Evolutionary conservation across 2,329 filamentous ascomycete species (phyloP), one percentile per base, ranked within the genome.

Genomic region (Fonsecaea multimorphosa): DNA sequence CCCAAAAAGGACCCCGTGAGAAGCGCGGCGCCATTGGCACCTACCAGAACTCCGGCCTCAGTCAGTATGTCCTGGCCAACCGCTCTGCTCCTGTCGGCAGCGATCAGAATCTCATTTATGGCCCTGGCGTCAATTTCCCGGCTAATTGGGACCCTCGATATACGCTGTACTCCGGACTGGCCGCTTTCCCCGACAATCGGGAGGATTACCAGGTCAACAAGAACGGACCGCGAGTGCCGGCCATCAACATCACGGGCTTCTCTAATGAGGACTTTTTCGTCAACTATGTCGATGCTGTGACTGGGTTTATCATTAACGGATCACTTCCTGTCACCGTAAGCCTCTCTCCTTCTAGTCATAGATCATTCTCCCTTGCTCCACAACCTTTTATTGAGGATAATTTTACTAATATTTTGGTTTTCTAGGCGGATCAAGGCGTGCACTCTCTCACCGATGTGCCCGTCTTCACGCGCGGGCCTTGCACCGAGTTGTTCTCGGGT

Each of bases 101-200:
- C 70, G 81, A 84, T 1, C 85, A 86, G 58, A 80, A 83, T 65
- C 77, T 87, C 6, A 79, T 79, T 64, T 94, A 94, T 82, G 85
- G 84, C 72, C 90, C 91, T 24, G 89, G 89, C 58, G 83, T 86
- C 71, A 86, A 91, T 80, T 96, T 95, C 83, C 92, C 92, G 22
- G 83, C 86, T 68, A 92, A 92, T 81, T 95, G 92, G 91, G 89
- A 92, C 75, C 92, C 92, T 14, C 86, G 92, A 34, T 95, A 94
- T 79, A 90, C 90, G 64, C 86, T 96, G 58, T 91, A 90, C 63
- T 85, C 87, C 46, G 92, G 92, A 58, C 78, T 92, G 36, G 86
- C 83, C 56, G 90, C 90, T 34, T 85, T 85, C 74, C 92, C 92
- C 0, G 92, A 96, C 76, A 87, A 84, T 72, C 84, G 90, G 24